These are phyloP conservation scores for Trametes punicea DNA, from an alignment of 768 basidiomycete genomes.

Conservation along the genomic window DNA sequence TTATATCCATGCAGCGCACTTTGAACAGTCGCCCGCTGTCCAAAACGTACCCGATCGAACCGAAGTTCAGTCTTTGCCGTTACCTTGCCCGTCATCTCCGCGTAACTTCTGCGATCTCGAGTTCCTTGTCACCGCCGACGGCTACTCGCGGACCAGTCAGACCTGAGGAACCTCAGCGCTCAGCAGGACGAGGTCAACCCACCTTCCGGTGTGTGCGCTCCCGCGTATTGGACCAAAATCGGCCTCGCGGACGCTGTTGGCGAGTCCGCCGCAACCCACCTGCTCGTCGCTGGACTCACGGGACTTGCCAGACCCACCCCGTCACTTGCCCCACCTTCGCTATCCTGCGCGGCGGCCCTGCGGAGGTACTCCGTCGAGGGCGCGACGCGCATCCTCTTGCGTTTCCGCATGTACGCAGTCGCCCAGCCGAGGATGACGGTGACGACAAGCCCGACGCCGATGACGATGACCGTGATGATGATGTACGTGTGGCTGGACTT, in stretches of 20 bases:
- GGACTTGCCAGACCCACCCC: neutral
- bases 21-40: too few species aligned
- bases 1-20: too few species aligned
- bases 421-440: neutral
- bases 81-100: neutral
- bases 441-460: neutral
- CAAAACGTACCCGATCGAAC: too few species aligned
- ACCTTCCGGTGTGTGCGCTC: too few species aligned
- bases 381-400: neutral
- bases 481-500: neutral
- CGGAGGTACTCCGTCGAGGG: slow-evolving; percentile 5
- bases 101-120: neutral
- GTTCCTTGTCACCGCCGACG: neutral
- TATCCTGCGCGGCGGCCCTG: neutral
- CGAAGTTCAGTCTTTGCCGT: too few species aligned
- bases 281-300: neutral
- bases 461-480: neutral
- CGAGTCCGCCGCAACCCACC: neutral
- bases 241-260: too few species aligned
- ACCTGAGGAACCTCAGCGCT: too few species aligned
- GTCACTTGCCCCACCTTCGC: neutral
- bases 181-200: too few species aligned
- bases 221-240: too few species aligned
- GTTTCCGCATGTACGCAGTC: neutral
- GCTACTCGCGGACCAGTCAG: neutral